These are phyloP conservation scores for Chytridium lagenaria DNA, from an alignment of 371 early-diverging fungal species.

Conservation along the genomic window DNA sequence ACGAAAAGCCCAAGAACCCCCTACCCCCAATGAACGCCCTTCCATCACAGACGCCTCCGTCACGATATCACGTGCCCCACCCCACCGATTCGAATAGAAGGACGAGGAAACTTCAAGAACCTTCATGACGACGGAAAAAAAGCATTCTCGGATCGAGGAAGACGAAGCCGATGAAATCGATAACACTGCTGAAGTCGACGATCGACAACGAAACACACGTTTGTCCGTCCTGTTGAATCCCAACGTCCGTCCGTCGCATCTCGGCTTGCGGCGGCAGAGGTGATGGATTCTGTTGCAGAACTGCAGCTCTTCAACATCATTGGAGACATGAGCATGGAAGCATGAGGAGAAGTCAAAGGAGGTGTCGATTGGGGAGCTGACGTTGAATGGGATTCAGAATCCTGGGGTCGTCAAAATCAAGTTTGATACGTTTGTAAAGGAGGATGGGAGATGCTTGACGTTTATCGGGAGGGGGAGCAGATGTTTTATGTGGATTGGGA, in stretches of 20 bases:
- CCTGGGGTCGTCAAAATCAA: neutral
- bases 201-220: neutral
- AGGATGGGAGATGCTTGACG: constrained; percentile 4
- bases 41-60: too few relatives aligned
- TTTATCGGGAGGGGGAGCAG: constrained; percentile 5
- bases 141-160: neutral
- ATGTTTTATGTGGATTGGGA: constrained; percentile 16
- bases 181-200: neutral
- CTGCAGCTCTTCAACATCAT: neutral
- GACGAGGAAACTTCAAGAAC: neutral
- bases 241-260: constrained; percentile 1
- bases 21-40: too few relatives aligned
- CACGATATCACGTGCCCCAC: too few relatives aligned
- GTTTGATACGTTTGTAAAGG: constrained; percentile 19
- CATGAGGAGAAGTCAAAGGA: neutral
- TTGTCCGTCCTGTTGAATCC: neutral
- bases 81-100: neutral
- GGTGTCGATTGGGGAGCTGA: constrained; percentile 6
- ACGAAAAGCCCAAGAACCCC: too few relatives aligned
- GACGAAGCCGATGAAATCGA: neutral
- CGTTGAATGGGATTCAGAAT: neutral
- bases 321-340: neutral
- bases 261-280: neutral
- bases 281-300: neutral
- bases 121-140: neutral